Conservation (phyloP, 1,284 basidiomycete genomes). For the Ustilago sp. region DNA sequence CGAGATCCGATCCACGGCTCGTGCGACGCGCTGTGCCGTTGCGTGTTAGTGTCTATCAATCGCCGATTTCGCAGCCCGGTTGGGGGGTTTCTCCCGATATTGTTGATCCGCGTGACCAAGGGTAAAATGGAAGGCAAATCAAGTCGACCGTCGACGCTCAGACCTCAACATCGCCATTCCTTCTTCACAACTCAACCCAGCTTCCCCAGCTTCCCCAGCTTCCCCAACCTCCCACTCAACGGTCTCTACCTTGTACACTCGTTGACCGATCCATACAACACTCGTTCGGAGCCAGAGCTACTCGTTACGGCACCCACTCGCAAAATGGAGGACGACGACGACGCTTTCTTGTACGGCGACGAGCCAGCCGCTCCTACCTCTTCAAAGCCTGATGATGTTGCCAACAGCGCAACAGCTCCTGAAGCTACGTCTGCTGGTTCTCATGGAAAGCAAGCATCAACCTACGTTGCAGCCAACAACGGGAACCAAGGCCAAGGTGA, state of each 20-base stretch:
- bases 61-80: not conserved
- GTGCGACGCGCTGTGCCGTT: not conserved
- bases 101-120: not conserved
- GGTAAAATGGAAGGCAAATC: not conserved
- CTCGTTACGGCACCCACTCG: not conserved
- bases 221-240: not conserved
- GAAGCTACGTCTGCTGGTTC: not conserved
- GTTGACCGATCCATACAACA: not conserved
- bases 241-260: not conserved
- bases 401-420: constrained; percentile 9
- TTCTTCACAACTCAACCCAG: not conserved
- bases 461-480: not conserved
- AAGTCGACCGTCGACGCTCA: constrained; percentile 5
- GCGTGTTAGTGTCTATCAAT: not conserved
- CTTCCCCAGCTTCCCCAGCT: not conserved
- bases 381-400: constrained; percentile 8
- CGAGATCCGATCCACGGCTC: no score
- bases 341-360: constrained; percentile 60
- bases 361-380: constrained; percentile 25
- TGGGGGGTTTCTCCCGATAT: not conserved
- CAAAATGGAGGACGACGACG: constrained; percentile 58
- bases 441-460: not conserved
- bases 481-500: constrained; percentile 61
- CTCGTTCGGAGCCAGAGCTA: not conserved
- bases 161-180: not conserved